Evolutionary conservation across 129 eudicot species (phyloP).

Genomic region (Oenanthe sinensis): DNA sequence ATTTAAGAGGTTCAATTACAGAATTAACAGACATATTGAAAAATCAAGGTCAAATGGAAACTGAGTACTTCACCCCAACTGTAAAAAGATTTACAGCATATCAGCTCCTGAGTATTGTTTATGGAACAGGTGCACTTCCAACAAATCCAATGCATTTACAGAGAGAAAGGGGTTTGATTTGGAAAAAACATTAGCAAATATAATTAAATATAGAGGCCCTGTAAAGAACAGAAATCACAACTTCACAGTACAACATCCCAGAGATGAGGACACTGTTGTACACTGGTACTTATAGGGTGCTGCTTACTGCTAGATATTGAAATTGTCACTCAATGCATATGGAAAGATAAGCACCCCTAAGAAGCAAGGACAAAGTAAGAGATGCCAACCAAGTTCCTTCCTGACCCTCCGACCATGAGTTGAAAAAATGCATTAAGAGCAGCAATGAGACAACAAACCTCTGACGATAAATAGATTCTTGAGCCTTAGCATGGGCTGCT

Average conservation of each 20-base stretch:
- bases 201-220: not conserved
- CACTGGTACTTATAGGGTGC: not conserved
- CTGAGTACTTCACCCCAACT: not conserved
- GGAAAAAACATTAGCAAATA: not conserved
- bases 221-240: not conserved
- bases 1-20: not conserved
- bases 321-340: not conserved
- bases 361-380: not conserved
- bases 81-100: not conserved
- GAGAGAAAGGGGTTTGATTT: not conserved
- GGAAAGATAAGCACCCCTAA: not conserved
- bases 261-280: not conserved
- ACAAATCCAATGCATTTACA: not conserved
- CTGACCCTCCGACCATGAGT: not conserved
- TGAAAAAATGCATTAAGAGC: not conserved
- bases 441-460: constrained; percentile 40
- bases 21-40: not conserved
- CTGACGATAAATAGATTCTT: constrained; percentile 80
- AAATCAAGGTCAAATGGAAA: not conserved
- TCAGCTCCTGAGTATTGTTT: not conserved
- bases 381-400: not conserved
- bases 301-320: not conserved
- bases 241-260: not conserved
- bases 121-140: not conserved
- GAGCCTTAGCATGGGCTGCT: constrained; percentile 89